Evolutionary conservation across 139 green algal species (phyloP), one percentile per base, ranked within the genome.

Genomic region (Zygnema cylindricum): DNA sequence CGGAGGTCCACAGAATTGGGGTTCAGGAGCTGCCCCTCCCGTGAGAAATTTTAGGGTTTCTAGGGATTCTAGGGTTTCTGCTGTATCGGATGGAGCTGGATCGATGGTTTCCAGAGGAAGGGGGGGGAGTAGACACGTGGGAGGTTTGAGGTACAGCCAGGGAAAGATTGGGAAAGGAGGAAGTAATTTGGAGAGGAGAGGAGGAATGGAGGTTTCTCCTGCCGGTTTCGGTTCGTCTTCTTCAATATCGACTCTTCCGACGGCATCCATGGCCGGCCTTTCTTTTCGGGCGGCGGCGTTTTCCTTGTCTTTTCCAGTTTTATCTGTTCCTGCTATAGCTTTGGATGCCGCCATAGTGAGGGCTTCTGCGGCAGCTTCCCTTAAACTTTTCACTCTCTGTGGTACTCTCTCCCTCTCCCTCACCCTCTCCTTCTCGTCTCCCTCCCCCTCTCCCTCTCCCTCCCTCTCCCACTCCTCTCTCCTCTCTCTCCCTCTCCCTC

Each of bases 371-470:
- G 82, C 55, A 54, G 55, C 82, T 11, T 85, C 82, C 1, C 36
- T 88, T 32, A 88, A 88, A 63, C 82, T 88, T 73, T 88, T 88
- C 82, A 43, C 55, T 41, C 35, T 88, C 22, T 88, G 82, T 55
- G 82, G 82, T 88, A 11, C 22, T 35, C 22, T 82, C 22, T 35
- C 22, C 75, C 22, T 23, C 75, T n/a, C n/a, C n/a, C n/a, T n/a
- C n/a, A n/a, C n/a, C n/a, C n/a, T n/a, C n/a, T n/a, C n/a, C n/a
- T n/a, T n/a, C n/a, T n/a, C n/a, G n/a, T n/a, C n/a, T n/a, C n/a
- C n/a, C n/a, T n/a, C n/a, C n/a, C n/a, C n/a, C n/a, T n/a, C n/a
- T n/a, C n/a, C n/a, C n/a, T n/a, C n/a, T n/a, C n/a, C n/a, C n/a
- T n/a, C n/a, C n/a, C n/a, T n/a, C n/a, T n/a, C n/a, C n/a, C n/a